A percentile compares a stretch with the other conserved stretches of the same genome.
Evolutionary conservation across 257 asterid species (phyloP).

Genomic region (Orobanche coerulescens): DNA sequence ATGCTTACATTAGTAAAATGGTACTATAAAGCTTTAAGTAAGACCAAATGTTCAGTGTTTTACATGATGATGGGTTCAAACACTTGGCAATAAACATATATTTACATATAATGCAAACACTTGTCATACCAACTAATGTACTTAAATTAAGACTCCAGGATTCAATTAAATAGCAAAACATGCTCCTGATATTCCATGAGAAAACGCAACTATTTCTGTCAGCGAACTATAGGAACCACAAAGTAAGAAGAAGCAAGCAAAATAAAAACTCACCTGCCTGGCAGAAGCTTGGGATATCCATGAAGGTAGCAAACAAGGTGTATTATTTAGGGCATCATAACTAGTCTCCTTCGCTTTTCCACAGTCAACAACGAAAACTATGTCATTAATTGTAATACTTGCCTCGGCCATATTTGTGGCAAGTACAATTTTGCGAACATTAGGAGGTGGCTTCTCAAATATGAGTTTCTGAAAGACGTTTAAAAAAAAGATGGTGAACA

Average conservation of each 20-base stretch:
- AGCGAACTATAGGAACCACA: conserved; percentile 16
- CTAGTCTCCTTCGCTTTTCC: conserved; percentile 99
- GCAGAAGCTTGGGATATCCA: conserved; percentile 99
- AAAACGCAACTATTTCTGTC: conserved; percentile 11
- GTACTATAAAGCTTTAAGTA: conserved; percentile 6
- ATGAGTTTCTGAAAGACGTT: conserved; percentile 73
- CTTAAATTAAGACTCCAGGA: conserved; percentile 3
- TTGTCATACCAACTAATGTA: conserved; percentile 15
- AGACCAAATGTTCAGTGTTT: neutral
- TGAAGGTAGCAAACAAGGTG: conserved; percentile 92
- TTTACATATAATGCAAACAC: conserved; percentile 7
- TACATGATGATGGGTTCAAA: conserved; percentile 2
- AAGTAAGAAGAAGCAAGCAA: conserved; percentile 2
- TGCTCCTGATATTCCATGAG: conserved; percentile 3
- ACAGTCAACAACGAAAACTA: conserved; percentile 94
- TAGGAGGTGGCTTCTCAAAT: conserved; percentile 85
- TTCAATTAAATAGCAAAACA: neutral
- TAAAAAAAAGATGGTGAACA: conserved; percentile 23
- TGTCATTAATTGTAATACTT: conserved; percentile 92
- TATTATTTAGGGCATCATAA: conserved; percentile 75
- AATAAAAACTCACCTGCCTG: conserved; percentile 63
- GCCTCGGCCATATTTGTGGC: conserved; percentile 99
- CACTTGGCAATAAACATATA: conserved; percentile 8
- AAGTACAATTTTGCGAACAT: conserved; percentile 88
- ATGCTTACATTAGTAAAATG: conserved; percentile 14